phyloP scores from a whole-genome alignment of 441 rosid genomes.

The Rhodomyrtus psidioides region DNA sequence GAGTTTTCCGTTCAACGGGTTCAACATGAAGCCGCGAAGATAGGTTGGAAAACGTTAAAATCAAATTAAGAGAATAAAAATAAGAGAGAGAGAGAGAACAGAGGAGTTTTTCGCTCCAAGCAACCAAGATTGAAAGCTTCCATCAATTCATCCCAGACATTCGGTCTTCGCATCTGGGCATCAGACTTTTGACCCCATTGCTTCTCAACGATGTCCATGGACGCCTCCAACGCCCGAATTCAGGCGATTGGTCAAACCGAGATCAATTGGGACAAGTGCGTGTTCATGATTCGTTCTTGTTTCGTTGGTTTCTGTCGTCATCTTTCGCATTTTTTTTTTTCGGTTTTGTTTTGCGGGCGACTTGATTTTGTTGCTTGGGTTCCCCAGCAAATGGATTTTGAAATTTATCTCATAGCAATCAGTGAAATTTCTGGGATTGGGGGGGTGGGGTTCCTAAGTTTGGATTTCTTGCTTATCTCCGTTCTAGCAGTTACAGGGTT shows the following conservation, averaged over 20 bases:
- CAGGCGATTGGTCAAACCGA: conserved; percentile 62
- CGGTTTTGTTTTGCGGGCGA: neutral
- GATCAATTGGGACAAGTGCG: conserved; percentile 90
- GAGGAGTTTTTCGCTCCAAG: neutral
- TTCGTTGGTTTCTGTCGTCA: neutral
- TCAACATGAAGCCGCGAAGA: neutral
- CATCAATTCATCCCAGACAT: neutral
- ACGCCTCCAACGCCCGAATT: conserved; percentile 39
- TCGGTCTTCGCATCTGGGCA: neutral
- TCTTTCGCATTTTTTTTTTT: neutral
- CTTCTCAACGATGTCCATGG: conserved; percentile 23
- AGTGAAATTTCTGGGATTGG: neutral
- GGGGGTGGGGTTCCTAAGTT: neutral
- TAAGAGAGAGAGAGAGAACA: neutral
- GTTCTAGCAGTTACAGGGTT: neutral
- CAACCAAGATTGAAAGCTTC: neutral
- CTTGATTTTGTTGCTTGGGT: neutral
- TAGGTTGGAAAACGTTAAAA: neutral
- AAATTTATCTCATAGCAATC: neutral
- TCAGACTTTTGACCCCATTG: neutral
- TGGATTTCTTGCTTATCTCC: neutral
- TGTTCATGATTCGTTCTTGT: neutral
- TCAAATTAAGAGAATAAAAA: neutral
- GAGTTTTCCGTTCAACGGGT: neutral
- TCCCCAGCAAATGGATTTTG: neutral